Percentiles rank a stretch among this genome's conserved stretches.
phyloP scores from a whole-genome alignment of 148 eudicot species.

The Simmondsia chinensis region DNA sequence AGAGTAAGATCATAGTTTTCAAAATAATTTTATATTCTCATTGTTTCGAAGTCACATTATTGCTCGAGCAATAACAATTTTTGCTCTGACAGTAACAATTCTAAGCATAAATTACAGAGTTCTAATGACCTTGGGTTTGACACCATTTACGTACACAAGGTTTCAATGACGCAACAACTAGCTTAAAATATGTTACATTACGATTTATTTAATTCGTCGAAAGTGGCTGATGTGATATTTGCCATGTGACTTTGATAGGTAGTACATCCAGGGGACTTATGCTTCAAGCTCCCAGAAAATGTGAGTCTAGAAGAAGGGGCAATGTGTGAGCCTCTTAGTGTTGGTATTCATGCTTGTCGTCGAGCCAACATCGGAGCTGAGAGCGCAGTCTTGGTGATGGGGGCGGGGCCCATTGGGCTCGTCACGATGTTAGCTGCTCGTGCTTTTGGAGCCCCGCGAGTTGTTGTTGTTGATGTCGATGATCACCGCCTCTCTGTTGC shows the following conservation, averaged over 20 bases:
- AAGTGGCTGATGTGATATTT: background rate
- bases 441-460: constrained; percentile 77
- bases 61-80: too few species aligned
- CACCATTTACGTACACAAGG: too few species aligned
- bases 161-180: too few species aligned
- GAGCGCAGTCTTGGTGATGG: constrained; percentile 66
- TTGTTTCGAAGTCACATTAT: too few species aligned
- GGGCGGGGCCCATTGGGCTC: constrained; percentile 86
- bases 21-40: too few species aligned
- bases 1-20: too few species aligned
- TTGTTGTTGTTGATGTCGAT: constrained; percentile 75
- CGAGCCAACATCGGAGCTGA: constrained; percentile 78
- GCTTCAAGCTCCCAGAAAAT: constrained; percentile 83
- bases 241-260: constrained; percentile 33
- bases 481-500: constrained; percentile 72
- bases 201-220: background rate
- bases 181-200: too few species aligned
- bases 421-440: constrained; percentile 88
- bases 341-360: constrained; percentile 80
- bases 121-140: too few species aligned
- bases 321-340: constrained; percentile 71
- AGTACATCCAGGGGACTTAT: constrained; percentile 95
- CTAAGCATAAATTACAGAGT: too few species aligned
- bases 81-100: too few species aligned
- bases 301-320: constrained; percentile 88